phyloP scores from a whole-genome alignment of 305 asterid genomes.

The Rubia balearica region DNA sequence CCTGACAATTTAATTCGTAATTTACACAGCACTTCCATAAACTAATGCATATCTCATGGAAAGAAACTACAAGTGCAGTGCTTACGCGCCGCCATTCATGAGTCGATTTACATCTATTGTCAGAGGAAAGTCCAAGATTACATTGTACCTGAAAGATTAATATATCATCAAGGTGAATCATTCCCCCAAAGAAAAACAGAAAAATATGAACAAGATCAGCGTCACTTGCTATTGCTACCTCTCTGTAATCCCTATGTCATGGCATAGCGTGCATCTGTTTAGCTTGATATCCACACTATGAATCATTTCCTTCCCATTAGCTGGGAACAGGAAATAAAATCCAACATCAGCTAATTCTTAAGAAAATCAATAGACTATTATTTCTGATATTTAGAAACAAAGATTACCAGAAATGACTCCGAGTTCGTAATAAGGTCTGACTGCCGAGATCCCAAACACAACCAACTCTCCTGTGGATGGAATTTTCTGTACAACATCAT shows the following conservation, averaged over 20 bases:
- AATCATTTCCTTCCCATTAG: constrained; percentile 39
- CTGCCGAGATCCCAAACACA: constrained; percentile 41
- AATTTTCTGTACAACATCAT: constrained; percentile 38
- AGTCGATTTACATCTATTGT: constrained; percentile 48
- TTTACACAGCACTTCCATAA: background rate
- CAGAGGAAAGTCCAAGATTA: constrained; percentile 59
- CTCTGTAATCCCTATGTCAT: constrained; percentile 52
- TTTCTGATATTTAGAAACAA: background rate
- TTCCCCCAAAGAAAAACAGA: background rate
- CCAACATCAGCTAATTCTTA: background rate
- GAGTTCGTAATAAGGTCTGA: constrained; percentile 47
- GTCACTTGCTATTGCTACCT: constrained; percentile 24
- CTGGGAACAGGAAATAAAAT: constrained; percentile 19
- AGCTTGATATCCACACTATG: constrained; percentile 52
- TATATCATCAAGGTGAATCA: background rate
- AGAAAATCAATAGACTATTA: background rate
- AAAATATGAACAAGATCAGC: background rate
- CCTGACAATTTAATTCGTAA: background rate
- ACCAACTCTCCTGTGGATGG: constrained; percentile 61
- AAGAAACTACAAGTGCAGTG: constrained; percentile 10
- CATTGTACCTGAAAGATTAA: constrained; percentile 43
- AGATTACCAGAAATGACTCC: constrained; percentile 51
- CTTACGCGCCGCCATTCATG: constrained; percentile 56
- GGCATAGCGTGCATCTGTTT: constrained; percentile 48
- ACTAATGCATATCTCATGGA: background rate